Percentiles rank a stretch among this genome's conserved stretches.
Conservation (phyloP, 331 rosid genomes). For the Spiraea crenata region DNA sequence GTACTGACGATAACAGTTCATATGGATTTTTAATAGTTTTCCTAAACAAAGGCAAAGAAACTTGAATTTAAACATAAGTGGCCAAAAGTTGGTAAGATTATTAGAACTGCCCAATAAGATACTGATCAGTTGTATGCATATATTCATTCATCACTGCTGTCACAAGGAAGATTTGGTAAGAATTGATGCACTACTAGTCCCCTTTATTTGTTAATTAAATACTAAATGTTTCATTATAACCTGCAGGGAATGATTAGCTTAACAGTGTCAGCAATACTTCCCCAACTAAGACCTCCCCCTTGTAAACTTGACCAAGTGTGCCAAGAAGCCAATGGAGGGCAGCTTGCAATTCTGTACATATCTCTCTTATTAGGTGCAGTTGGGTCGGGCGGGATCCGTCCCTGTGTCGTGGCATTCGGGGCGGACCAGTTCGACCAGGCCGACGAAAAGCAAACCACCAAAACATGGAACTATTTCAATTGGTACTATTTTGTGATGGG, state of each 20-base stretch:
- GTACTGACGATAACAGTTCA: too few species aligned
- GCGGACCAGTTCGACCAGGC: constrained; percentile 87
- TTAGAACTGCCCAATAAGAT: not conserved
- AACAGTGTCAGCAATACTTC: constrained; percentile 74
- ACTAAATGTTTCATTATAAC: not conserved
- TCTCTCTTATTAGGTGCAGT: constrained; percentile 60
- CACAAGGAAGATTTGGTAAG: not conserved
- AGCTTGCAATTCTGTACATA: constrained; percentile 51
- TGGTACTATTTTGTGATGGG: constrained; percentile 97
- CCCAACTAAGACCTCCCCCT: constrained; percentile 71
- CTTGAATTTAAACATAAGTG: too few species aligned
- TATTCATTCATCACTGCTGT: not conserved
- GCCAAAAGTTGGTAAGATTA: too few species aligned
- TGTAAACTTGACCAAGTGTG: constrained; percentile 56
- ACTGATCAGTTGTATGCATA: not conserved
- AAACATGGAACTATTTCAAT: constrained; percentile 81
- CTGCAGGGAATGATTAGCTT: constrained; percentile 75
- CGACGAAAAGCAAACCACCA: constrained; percentile 61
- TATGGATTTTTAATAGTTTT: too few species aligned
- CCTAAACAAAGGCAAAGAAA: too few species aligned
- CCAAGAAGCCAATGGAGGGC: constrained; percentile 55
- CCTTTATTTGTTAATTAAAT: not conserved
- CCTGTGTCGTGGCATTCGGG: constrained; percentile 92
- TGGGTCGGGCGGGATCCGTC: constrained; percentile 97
- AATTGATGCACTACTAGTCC: not conserved